Evolutionary conservation across 2,329 filamentous ascomycete species (phyloP).

Genomic region (Aureobasidium lini): DNA sequence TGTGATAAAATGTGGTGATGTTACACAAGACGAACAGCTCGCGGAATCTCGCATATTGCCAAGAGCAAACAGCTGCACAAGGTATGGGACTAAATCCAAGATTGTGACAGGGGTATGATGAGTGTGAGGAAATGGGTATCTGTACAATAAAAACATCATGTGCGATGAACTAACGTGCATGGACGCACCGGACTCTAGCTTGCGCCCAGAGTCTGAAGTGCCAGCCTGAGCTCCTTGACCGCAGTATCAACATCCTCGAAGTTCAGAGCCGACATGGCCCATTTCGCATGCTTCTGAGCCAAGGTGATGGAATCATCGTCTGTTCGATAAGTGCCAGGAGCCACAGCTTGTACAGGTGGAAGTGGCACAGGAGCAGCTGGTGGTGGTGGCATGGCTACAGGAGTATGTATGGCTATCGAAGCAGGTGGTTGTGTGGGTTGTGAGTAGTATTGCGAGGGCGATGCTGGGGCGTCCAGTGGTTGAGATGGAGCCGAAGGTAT

Average conservation of each 20-base stretch:
- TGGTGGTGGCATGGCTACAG: conserved; percentile 20
- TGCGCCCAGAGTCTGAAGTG: conserved; percentile 63
- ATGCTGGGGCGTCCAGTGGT: conserved; percentile 16
- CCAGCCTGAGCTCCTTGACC: conserved; percentile 71
- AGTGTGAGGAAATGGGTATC: not conserved
- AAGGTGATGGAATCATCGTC: conserved; percentile 66
- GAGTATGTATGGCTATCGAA: conserved; percentile 23
- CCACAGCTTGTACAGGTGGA: conserved; percentile 23
- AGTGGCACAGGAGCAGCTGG: conserved; percentile 16
- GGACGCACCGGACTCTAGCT: conserved; percentile 29
- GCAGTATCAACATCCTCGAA: conserved; percentile 94
- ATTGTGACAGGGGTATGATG: not conserved
- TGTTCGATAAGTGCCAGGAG: conserved; percentile 39
- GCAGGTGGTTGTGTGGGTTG: conserved; percentile 14
- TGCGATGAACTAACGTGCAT: not conserved
- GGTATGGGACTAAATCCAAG: not conserved
- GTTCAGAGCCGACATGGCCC: conserved; percentile 92
- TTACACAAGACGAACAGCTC: not conserved
- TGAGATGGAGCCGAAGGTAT: conserved; percentile 1
- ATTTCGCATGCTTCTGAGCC: conserved; percentile 93
- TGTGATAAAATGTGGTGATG: not conserved
- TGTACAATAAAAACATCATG: not conserved
- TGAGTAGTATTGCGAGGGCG: conserved; percentile 20
- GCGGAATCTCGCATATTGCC: not conserved
- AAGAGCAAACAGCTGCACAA: not conserved